These are phyloP conservation scores for Berkeleyomyces basicola DNA, from an alignment of 2,329 filamentous ascomycete species.

Conservation along the genomic window DNA sequence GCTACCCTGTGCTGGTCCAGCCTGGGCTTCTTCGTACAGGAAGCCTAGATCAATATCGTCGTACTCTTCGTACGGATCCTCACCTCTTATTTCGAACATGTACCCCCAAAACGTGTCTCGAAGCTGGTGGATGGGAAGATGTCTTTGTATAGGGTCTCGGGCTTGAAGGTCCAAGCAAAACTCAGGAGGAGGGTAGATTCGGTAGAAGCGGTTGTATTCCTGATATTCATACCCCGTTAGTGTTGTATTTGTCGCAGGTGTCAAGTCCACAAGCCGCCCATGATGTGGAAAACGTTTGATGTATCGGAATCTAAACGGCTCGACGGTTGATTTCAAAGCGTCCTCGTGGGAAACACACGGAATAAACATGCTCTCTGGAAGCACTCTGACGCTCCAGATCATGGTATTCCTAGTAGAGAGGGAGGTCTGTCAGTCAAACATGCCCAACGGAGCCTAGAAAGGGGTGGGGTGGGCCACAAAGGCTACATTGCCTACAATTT, in stretches of 20 bases:
- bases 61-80: background rate
- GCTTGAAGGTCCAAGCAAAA: background rate
- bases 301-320: background rate
- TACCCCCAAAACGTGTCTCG: background rate
- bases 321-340: background rate
- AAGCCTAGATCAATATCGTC: background rate
- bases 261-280: background rate
- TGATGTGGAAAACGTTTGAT: background rate
- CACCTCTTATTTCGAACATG: background rate
- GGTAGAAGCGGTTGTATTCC: background rate
- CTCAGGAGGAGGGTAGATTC: background rate
- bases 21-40: background rate
- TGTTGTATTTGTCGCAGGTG: background rate
- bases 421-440: background rate
- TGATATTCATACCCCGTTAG: background rate
- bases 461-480: background rate
- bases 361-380: slow-evolving; percentile 2
- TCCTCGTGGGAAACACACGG: slow-evolving; percentile 8
- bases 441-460: too few species aligned
- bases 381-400: background rate
- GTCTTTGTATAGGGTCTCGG: background rate
- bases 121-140: background rate
- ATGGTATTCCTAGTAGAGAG: background rate
- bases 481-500: background rate
- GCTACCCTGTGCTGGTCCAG: background rate